Percentiles rank a stretch among this genome's conserved stretches.
These are phyloP conservation scores for Madurella fahalii DNA, from an alignment of 2,329 filamentous ascomycete species.

Conservation along the genomic window DNA sequence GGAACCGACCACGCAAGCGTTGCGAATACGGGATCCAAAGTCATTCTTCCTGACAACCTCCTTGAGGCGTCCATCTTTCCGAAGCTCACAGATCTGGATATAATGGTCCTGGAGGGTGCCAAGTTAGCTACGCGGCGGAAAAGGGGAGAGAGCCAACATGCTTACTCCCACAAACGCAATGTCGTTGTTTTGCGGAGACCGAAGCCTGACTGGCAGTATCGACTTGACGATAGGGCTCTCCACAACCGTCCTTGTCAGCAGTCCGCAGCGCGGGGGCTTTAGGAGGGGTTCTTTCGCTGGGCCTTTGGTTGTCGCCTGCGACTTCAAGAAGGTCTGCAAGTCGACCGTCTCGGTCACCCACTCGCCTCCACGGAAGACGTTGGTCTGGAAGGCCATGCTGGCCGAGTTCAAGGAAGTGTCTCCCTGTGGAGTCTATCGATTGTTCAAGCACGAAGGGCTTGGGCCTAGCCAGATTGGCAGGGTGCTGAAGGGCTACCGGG, in stretches of 20 bases:
- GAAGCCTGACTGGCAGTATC: slow-evolving; percentile 75
- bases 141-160: slow-evolving; percentile 18
- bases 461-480: too few species aligned
- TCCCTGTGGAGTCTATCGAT: not conserved
- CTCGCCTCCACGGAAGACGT: slow-evolving; percentile 49
- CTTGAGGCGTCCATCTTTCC: slow-evolving; percentile 63
- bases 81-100: slow-evolving; percentile 75
- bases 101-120: slow-evolving; percentile 58
- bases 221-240: slow-evolving; percentile 70
- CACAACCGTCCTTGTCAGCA: slow-evolving; percentile 75
- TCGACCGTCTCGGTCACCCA: slow-evolving; percentile 55
- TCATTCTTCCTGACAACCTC: slow-evolving; percentile 74
- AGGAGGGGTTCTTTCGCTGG: slow-evolving; percentile 30
- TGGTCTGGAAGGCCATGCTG: slow-evolving; percentile 50
- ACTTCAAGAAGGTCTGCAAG: slow-evolving; percentile 41
- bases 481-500: too few species aligned
- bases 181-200: slow-evolving; percentile 68
- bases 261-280: slow-evolving; percentile 55
- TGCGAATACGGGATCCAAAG: slow-evolving; percentile 74
- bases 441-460: too few species aligned
- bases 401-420: not conserved
- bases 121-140: slow-evolving; percentile 5
- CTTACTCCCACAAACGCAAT: slow-evolving; percentile 79
- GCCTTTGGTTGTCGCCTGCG: slow-evolving; percentile 32
- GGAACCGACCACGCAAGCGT: slow-evolving; percentile 70